These are phyloP conservation scores for Xylaria intraflava DNA, from an alignment of 495 filamentous ascomycete genomes.

Conservation along the genomic window DNA sequence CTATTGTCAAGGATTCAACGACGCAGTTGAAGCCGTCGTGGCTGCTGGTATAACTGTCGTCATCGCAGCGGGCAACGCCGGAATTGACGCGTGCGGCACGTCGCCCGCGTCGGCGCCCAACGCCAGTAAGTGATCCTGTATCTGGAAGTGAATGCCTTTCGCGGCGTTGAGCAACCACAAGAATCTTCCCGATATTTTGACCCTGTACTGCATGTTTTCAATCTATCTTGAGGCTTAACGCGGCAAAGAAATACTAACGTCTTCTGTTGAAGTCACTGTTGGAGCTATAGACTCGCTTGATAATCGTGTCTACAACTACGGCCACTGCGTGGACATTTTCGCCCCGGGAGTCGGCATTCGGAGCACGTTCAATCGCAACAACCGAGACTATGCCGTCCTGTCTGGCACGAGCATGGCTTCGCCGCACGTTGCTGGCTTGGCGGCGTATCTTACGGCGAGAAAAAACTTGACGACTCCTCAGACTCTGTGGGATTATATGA, in stretches of 20 bases:
- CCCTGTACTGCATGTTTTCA: too few relatives aligned
- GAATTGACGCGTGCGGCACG: slow-evolving; percentile 26
- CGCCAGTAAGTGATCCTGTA: slow-evolving; percentile 23
- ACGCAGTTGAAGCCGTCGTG: slow-evolving; percentile 38
- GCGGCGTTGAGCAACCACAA: background rate
- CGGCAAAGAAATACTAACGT: too few relatives aligned
- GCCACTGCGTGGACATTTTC: slow-evolving; percentile 50
- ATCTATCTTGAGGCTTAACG: background rate
- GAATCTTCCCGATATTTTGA: too few relatives aligned
- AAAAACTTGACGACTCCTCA: slow-evolving; percentile 35
- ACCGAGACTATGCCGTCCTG: slow-evolving; percentile 41
- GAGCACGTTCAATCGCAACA: slow-evolving; percentile 40
- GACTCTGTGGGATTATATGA: slow-evolving; percentile 28
- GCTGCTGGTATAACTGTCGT: slow-evolving; percentile 42
- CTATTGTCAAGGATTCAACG: slow-evolving; percentile 22
- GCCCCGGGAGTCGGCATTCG: slow-evolving; percentile 49
- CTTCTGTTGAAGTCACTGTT: slow-evolving; percentile 43
- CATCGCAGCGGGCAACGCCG: slow-evolving; percentile 47
- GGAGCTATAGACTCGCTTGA: slow-evolving; percentile 44
- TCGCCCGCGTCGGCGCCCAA: slow-evolving; percentile 49
- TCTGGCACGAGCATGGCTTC: slow-evolving; percentile 57
- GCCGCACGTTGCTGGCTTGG: slow-evolving; percentile 54
- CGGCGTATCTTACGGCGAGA: slow-evolving; percentile 45
- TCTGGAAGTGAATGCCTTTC: background rate
- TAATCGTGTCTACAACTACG: slow-evolving; percentile 51